phyloP scores from a whole-genome alignment of 208 protist species.

The Angomonas deanei region DNA sequence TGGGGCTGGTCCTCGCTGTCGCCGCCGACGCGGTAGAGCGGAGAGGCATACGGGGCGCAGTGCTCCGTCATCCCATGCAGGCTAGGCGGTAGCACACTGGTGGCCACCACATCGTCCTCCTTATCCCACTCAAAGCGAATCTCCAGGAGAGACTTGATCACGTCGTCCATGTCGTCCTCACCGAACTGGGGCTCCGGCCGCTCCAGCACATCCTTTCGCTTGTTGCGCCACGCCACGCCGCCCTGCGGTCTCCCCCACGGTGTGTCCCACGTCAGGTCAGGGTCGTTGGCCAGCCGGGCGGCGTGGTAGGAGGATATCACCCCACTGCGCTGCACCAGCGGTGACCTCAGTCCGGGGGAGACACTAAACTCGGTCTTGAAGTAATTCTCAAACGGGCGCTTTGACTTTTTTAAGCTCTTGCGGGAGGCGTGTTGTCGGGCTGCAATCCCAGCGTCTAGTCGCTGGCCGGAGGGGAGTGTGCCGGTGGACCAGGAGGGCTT shows the following conservation, averaged over 20 bases:
- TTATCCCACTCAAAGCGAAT: slow-evolving; percentile 82
- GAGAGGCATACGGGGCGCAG: slow-evolving; percentile 42
- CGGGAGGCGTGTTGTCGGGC: slow-evolving; percentile 60
- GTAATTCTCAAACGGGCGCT: slow-evolving; percentile 71
- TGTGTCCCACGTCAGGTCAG: slow-evolving; percentile 33
- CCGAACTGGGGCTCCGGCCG: slow-evolving; percentile 40
- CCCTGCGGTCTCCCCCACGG: slow-evolving; percentile 40
- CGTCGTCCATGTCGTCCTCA: slow-evolving; percentile 49
- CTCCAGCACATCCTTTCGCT: slow-evolving; percentile 74
- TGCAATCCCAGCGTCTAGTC: slow-evolving; percentile 73
- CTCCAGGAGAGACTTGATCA: slow-evolving; percentile 56
- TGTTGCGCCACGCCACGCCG: slow-evolving; percentile 23
- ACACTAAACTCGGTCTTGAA: slow-evolving; percentile 60
- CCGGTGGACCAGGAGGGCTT: slow-evolving; percentile 49
- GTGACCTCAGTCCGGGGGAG: slow-evolving; percentile 19
- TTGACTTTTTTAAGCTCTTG: slow-evolving; percentile 67
- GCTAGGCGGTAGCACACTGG: slow-evolving; percentile 49
- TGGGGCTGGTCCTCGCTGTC: slow-evolving; percentile 6
- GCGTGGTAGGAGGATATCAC: slow-evolving; percentile 36
- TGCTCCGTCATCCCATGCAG: slow-evolving; percentile 47
- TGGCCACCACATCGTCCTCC: slow-evolving; percentile 60
- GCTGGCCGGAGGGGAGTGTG: slow-evolving; percentile 59
- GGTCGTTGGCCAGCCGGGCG: slow-evolving; percentile 60
- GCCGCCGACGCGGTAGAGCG: not conserved
- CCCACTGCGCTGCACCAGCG: slow-evolving; percentile 21